Evolutionary conservation across 208 protist species (phyloP), one percentile per base, ranked within the genome.

Genomic region (Acanthamoeba sp.): DNA sequence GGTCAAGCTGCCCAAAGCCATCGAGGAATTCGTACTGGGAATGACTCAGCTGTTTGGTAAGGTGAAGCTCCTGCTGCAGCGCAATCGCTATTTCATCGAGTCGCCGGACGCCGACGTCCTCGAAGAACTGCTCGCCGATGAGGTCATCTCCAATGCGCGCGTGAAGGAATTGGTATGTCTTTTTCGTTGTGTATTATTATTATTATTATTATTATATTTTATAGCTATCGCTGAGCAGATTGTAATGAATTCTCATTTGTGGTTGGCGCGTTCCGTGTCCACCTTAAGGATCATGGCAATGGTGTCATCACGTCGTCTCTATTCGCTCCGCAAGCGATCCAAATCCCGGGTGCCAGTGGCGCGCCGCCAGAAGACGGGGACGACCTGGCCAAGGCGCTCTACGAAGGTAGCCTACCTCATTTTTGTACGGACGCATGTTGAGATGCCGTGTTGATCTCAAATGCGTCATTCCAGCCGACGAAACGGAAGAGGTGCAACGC

Each of bases 51-150:
- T 45, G 29, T 98, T 97, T 69, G 98, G 97, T 64, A 98, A 98
- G 94, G 96, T 98, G 2, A 96, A 97, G 73, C 52, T 98, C 22
- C 92, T 96, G n/a, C 57, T 96, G n/a, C 95, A 97, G 52, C 76
- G 95, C n/a, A 96, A 98, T 57, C 94, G 95, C 24, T 98, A 98
- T 91, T 98, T 96, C 88, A 87, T 98, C 27, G 96, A 98, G 80
- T 96, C 95, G 16, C 88, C 94, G 1, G 78, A 96, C 76, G 91
- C 92, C n/a, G 76, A 95, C 1, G 94, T 96, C 20, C 57, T 97
- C 22, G 52, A 97, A 38, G 48, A 64, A 29, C 78, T 96, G 0
- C 80, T 97, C 10, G 87, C 96, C 20, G 95, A 96, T 62, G 78
- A 91, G 1, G 71, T 87, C 0, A 96, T 96, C 48, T 16, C 40